Evolutionary conservation across 257 asterid genomes (phyloP).

Genomic region (Nyctanthes arbortristis): DNA sequence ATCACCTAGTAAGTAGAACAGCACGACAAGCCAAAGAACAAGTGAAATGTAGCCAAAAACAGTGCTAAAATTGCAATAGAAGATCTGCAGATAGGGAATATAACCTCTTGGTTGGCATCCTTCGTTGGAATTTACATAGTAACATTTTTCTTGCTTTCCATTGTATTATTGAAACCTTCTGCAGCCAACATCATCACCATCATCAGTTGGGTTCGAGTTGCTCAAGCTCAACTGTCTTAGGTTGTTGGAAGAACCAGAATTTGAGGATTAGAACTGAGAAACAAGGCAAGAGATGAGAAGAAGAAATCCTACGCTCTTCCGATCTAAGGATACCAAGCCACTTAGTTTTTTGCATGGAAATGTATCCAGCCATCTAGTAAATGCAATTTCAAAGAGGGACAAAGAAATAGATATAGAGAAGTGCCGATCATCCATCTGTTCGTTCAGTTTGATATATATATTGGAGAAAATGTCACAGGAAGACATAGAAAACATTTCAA

Average conservation of each 20-base stretch:
- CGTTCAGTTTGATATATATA: background rate
- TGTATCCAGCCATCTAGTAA: slow-evolving; percentile 7
- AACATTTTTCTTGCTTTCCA: slow-evolving; percentile 22
- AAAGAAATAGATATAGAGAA: background rate
- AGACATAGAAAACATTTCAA: background rate
- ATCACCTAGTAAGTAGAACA: slow-evolving; percentile 37
- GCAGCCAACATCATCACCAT: slow-evolving; percentile 22
- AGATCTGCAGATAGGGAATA: slow-evolving; percentile 34
- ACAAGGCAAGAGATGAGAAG: slow-evolving; percentile 15
- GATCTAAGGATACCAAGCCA: background rate
- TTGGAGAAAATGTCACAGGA: background rate
- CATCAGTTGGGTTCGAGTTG: background rate
- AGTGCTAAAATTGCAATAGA: slow-evolving; percentile 34
- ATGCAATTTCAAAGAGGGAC: background rate
- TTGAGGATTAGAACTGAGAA: background rate
- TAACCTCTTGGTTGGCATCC: slow-evolving; percentile 35
- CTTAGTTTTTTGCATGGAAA: slow-evolving; percentile 8
- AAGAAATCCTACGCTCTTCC: slow-evolving; percentile 14
- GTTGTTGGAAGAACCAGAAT: background rate
- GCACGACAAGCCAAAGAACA: slow-evolving; percentile 29
- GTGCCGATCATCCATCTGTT: background rate
- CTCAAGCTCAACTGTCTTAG: background rate
- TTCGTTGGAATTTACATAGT: slow-evolving; percentile 27
- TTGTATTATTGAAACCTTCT: slow-evolving; percentile 7
- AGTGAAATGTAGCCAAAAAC: slow-evolving; percentile 21